phyloP scores from a whole-genome alignment of 1,284 basidiomycete species.

The Apiotrichum porosum region DNA sequence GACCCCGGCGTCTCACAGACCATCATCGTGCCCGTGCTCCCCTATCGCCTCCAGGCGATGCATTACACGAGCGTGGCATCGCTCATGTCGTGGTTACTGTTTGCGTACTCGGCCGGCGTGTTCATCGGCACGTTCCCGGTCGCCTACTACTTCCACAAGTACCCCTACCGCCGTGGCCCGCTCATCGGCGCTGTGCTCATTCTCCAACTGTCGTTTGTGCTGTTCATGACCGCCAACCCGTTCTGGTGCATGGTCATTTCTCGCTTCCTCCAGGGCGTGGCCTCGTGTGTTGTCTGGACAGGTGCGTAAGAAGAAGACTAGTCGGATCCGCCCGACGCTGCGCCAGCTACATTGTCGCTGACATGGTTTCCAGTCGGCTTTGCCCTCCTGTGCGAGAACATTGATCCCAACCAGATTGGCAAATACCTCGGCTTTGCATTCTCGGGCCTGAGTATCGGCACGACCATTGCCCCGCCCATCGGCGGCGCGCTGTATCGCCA shows the following conservation, averaged over 20 bases:
- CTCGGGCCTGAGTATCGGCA: conserved; percentile 62
- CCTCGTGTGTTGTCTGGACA: conserved; percentile 70
- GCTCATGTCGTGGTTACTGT: conserved; percentile 37
- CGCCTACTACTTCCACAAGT: conserved; percentile 61
- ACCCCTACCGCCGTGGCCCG: conserved; percentile 55
- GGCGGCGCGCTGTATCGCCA: conserved; percentile 62
- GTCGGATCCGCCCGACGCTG: background rate
- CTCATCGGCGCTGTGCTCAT: conserved; percentile 53
- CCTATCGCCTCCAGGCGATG: conserved; percentile 52
- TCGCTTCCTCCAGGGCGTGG: conserved; percentile 65
- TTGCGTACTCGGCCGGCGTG: conserved; percentile 40
- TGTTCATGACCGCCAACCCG: conserved; percentile 69
- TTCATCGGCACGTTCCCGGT: conserved; percentile 61
- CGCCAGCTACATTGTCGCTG: conserved; percentile 53
- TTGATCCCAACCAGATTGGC: conserved; percentile 58
- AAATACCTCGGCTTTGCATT: conserved; percentile 69
- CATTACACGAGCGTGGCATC: conserved; percentile 33
- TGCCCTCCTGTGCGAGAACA: conserved; percentile 57
- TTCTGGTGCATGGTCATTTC: conserved; percentile 69
- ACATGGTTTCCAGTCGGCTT: conserved; percentile 8
- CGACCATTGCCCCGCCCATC: conserved; percentile 55
- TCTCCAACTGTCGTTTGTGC: conserved; percentile 53
- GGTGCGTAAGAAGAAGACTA: conserved; percentile 59
- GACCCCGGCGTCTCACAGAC: conserved; percentile 20
- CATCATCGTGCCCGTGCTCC: conserved; percentile 59